These are phyloP conservation scores for Solanum neorickii DNA, from an alignment of 257 asterid genomes.

Conservation along the genomic window DNA sequence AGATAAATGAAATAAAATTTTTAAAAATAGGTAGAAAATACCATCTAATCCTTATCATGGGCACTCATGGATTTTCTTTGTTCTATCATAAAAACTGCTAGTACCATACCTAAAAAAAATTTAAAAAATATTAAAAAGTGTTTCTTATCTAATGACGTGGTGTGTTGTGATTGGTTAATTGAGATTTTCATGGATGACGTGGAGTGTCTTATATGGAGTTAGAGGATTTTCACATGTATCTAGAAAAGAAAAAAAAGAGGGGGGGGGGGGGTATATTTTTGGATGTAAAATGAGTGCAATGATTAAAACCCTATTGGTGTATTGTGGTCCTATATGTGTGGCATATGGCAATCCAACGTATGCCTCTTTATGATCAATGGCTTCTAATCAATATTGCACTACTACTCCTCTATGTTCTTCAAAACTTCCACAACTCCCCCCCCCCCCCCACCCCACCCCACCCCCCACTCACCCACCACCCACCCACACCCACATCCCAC, in stretches of 20 bases:
- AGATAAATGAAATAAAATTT: neutral
- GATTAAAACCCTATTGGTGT: constrained; percentile 46
- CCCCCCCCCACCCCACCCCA: accelerated
- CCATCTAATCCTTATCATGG: constrained; percentile 19
- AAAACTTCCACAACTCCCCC: neutral
- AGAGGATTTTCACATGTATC: constrained; percentile 48
- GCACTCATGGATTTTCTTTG: constrained; percentile 20
- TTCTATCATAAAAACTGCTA: neutral
- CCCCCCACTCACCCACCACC: too few relatives aligned
- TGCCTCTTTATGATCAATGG: constrained; percentile 29
- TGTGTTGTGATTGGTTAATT: neutral
- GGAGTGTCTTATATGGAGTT: constrained; percentile 39
- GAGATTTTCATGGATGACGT: constrained; percentile 33
- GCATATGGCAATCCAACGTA: constrained; percentile 52
- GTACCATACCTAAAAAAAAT: constrained; percentile 7
- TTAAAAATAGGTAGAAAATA: neutral
- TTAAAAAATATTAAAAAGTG: neutral
- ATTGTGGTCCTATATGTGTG: constrained; percentile 39
- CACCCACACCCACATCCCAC: too few relatives aligned
- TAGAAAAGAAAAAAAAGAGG: constrained; percentile 10
- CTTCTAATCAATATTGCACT: constrained; percentile 4
- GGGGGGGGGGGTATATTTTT: constrained; percentile 7
- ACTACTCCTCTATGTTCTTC: neutral
- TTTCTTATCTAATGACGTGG: constrained; percentile 48
- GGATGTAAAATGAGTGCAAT: constrained; percentile 28